A percentile compares a stretch with the other conserved stretches of the same genome.
These are phyloP conservation scores for Sutorius australiensis DNA, from an alignment of 768 basidiomycete species.

Conservation along the genomic window DNA sequence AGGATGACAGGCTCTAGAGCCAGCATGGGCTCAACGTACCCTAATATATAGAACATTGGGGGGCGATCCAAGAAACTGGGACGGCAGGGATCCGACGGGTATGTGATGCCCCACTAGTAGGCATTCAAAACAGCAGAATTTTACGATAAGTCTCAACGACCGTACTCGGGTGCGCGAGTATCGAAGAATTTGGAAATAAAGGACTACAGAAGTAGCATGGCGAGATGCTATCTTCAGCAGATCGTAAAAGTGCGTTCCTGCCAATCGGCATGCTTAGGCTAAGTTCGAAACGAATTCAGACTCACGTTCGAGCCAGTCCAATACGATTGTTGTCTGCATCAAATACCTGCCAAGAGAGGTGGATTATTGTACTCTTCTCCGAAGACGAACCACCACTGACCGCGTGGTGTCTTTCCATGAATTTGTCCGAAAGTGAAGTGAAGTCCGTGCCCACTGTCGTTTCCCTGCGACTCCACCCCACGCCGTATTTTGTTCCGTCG, in stretches of 20 bases:
- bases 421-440: not conserved
- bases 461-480: slow-evolving; percentile 13
- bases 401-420: not conserved
- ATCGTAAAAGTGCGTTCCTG: slow-evolving; percentile 21
- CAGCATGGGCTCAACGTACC: too few relatives aligned
- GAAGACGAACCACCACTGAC: slow-evolving; percentile 1
- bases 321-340: slow-evolving; percentile 17
- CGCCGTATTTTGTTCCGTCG: slow-evolving; percentile 7
- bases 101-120: too few relatives aligned
- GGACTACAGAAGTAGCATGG: not conserved
- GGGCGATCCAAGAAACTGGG: too few relatives aligned
- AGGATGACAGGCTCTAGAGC: not conserved
- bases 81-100: too few relatives aligned
- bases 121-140: too few relatives aligned
- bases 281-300: not conserved
- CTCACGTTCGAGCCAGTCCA: slow-evolving; percentile 25
- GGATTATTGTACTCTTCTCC: not conserved
- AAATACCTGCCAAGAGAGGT: slow-evolving; percentile 13
- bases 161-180: not conserved
- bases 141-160: too few relatives aligned
- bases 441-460: not conserved
- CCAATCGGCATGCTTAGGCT: not conserved
- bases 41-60: too few relatives aligned
- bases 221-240: not conserved
- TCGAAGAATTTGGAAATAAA: not conserved